Evolutionary conservation across 805 yeast species (phyloP).

Genomic region (Nakazawaea sp.): DNA sequence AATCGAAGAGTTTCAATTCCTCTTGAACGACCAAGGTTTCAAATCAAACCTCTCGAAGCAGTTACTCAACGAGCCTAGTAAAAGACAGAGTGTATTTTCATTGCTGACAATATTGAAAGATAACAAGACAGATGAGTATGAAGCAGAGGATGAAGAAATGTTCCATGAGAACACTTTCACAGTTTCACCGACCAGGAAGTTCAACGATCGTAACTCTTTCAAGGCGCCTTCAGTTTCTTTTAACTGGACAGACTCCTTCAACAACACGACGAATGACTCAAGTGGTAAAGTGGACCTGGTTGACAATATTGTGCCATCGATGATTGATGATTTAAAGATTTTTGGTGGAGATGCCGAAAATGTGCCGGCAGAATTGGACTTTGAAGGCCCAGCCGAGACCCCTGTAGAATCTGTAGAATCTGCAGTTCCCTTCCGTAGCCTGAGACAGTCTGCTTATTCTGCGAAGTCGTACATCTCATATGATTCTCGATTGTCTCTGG

Average conservation of each 20-base stretch:
- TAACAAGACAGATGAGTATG: conserved; percentile 12
- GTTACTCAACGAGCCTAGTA: conserved; percentile 13
- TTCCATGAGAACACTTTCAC: conserved; percentile 10
- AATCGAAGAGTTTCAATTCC: conserved; percentile 56
- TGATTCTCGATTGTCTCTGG: conserved; percentile 8
- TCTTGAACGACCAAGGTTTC: conserved; percentile 11
- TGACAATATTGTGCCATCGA: conserved; percentile 12
- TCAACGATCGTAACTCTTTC: conserved; percentile 16
- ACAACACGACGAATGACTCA: conserved; percentile 13
- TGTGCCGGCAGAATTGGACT: conserved; percentile 8
- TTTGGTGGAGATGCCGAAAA: not conserved
- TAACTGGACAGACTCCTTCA: conserved; percentile 28
- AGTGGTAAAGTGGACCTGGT: conserved; percentile 3
- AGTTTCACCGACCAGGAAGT: conserved; percentile 18
- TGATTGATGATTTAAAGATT: conserved; percentile 11
- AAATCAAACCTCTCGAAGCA: conserved; percentile 20
- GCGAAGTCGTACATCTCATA: conserved; percentile 9
- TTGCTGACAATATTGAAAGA: conserved; percentile 13
- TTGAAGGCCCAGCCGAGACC: not conserved
- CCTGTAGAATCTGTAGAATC: not conserved
- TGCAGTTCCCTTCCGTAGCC: no score
- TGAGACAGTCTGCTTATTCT: conserved; percentile 4
- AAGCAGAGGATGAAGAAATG: conserved; percentile 10
- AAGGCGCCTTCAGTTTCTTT: conserved; percentile 26
- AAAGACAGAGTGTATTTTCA: conserved; percentile 17